Conservation (phyloP, 225 moss, liverwort and hornwort species). For the Neckera pumila region DNA sequence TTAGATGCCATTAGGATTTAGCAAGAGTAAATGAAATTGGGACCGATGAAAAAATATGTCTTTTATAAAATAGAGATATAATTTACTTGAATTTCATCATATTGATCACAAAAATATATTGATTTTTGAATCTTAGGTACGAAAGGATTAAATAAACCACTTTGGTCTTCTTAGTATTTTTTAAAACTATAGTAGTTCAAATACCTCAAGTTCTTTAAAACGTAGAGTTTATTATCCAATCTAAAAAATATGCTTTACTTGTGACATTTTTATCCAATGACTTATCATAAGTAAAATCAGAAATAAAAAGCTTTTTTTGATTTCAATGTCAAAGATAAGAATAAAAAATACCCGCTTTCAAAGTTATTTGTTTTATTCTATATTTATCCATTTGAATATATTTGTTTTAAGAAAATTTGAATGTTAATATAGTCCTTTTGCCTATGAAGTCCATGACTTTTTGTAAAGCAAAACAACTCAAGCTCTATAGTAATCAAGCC, state of each 20-base stretch:
- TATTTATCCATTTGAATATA: neutral
- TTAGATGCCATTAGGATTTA: too few species aligned
- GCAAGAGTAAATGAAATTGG: neutral
- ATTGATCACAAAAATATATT: too few species aligned
- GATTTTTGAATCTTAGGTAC: accelerated
- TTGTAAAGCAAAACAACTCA: neutral
- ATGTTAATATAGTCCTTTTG: accelerated
- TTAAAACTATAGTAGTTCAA: neutral
- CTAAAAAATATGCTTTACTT: neutral
- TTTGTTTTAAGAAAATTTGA: neutral
- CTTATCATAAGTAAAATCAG: accelerated
- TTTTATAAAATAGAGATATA: too few species aligned
- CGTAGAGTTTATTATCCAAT: too few species aligned
- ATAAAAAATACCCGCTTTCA: accelerated
- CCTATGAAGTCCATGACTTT: neutral
- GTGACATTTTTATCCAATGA: neutral
- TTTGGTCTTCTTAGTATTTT: neutral
- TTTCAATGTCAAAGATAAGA: neutral
- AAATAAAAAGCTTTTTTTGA: accelerated
- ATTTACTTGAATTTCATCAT: too few species aligned
- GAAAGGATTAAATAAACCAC: too few species aligned
- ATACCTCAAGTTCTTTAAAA: neutral
- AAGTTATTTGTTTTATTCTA: neutral
- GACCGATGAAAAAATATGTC: accelerated
- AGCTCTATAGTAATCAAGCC: accelerated